Conservation (phyloP, 1,284 basidiomycete genomes). For the Ceratobasidium sp. region DNA sequence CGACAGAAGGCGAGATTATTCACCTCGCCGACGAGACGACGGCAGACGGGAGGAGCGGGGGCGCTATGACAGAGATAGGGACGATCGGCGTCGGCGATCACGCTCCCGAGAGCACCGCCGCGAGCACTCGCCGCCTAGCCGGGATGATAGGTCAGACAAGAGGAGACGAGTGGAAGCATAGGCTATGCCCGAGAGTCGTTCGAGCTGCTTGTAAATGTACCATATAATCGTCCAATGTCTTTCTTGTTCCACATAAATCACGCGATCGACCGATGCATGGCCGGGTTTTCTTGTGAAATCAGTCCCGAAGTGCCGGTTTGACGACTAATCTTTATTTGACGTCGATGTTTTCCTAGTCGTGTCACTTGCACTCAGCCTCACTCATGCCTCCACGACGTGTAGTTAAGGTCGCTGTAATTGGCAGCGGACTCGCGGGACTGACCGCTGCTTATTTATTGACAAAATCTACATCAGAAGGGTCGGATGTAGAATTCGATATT, state of each 20-base stretch:
- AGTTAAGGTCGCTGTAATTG: slow-evolving; percentile 70
- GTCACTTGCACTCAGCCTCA: background rate
- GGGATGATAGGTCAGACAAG: slow-evolving; percentile 47
- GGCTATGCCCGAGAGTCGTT: background rate
- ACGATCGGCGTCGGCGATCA: slow-evolving; percentile 47
- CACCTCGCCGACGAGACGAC: slow-evolving; percentile 30
- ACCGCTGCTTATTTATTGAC: slow-evolving; percentile 71
- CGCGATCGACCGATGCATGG: background rate
- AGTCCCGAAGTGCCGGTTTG: background rate
- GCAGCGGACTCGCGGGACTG: slow-evolving; percentile 76
- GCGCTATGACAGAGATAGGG: slow-evolving; percentile 47
- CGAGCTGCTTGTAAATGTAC: slow-evolving; percentile 4
- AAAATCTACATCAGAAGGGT: slow-evolving; percentile 48
- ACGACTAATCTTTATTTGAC: background rate
- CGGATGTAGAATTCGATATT: slow-evolving; percentile 65
- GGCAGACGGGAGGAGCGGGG: slow-evolving; percentile 47
- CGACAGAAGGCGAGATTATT: slow-evolving; percentile 46
- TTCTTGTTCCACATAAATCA: background rate
- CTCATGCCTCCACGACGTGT: slow-evolving; percentile 50
- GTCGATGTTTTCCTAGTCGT: background rate
- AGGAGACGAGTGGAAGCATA: slow-evolving; percentile 47
- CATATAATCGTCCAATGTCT: no score
- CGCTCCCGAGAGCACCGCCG: slow-evolving; percentile 50
- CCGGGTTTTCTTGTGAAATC: background rate
- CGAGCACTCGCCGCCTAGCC: slow-evolving; percentile 48